These are phyloP conservation scores for Globisporangium camurandrum DNA, from an alignment of 352 stramenopile genomes.

Conservation along the genomic window DNA sequence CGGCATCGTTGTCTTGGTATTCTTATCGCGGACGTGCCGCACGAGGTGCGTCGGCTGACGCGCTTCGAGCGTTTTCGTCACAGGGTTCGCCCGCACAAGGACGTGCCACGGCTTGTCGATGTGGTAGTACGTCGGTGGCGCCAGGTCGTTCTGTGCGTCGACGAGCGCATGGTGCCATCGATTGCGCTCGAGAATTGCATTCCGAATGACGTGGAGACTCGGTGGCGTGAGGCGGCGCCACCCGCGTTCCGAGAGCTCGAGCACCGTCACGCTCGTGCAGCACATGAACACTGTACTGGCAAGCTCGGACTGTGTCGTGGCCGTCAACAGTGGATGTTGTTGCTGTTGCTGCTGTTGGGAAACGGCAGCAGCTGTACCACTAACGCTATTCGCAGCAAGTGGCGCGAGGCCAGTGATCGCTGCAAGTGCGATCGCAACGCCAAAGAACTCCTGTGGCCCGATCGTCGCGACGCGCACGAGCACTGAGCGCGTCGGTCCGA, in stretches of 20 bases:
- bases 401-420: conserved; percentile 14
- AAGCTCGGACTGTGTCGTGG: conserved; percentile 16
- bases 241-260: conserved; percentile 57
- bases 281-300: conserved; percentile 52
- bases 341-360: not conserved
- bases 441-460: conserved; percentile 62
- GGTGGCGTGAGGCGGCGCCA: conserved; percentile 42
- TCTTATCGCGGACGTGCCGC: conserved; percentile 36
- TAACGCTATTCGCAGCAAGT: not conserved
- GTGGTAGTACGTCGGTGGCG: conserved; percentile 27
- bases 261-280: conserved; percentile 40
- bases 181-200: conserved; percentile 45
- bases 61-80: conserved; percentile 14
- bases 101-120: conserved; percentile 47
- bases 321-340: not conserved
- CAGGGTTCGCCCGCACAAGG: conserved; percentile 12
- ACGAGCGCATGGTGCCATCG: conserved; percentile 40
- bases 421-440: conserved; percentile 30
- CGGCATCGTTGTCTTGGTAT: too few relatives aligned
- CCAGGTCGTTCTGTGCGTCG: conserved; percentile 15
- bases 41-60: conserved; percentile 33
- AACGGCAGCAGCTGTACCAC: not conserved
- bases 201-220: conserved; percentile 37
- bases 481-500: conserved; percentile 12
- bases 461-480: conserved; percentile 68